These are phyloP conservation scores for Mytilinidion resinicola DNA, from an alignment of 495 filamentous ascomycete species.

Conservation along the genomic window DNA sequence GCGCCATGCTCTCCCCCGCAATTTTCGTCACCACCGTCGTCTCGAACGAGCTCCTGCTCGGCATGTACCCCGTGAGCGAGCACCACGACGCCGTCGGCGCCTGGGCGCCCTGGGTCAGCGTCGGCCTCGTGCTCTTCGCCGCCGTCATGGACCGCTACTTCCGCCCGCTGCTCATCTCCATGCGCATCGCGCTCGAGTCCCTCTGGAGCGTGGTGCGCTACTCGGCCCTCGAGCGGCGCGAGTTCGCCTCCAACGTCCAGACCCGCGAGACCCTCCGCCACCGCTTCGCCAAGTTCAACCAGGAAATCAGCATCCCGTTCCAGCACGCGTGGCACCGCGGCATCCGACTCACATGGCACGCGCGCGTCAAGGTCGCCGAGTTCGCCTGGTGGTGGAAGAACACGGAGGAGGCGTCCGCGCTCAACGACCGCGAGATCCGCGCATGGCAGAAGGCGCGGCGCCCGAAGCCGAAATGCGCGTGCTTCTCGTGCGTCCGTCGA, in stretches of 20 bases:
- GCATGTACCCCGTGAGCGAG: background rate
- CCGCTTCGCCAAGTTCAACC: background rate
- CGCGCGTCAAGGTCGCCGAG: background rate
- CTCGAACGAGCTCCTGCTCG: background rate
- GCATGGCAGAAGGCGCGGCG: background rate
- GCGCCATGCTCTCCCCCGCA: background rate
- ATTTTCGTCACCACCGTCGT: background rate
- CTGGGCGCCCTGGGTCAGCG: constrained; percentile 3
- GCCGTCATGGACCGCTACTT: background rate
- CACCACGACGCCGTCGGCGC: constrained; percentile 4
- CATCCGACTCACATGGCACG: background rate
- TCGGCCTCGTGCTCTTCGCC: background rate
- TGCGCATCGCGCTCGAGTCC: background rate
- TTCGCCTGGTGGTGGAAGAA: background rate
- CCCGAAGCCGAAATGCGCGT: background rate
- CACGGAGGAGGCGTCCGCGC: background rate
- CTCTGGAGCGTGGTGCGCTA: background rate
- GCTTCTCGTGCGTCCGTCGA: background rate
- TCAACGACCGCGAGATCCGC: background rate
- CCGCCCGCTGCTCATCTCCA: background rate
- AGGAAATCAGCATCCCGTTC: background rate
- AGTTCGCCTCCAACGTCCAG: background rate
- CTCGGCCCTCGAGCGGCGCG: background rate
- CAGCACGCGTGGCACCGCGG: background rate
- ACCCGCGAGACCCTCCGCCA: background rate